Evolutionary conservation across 2,329 filamentous ascomycete species (phyloP).

Genomic region (Chaetomium sp.): DNA sequence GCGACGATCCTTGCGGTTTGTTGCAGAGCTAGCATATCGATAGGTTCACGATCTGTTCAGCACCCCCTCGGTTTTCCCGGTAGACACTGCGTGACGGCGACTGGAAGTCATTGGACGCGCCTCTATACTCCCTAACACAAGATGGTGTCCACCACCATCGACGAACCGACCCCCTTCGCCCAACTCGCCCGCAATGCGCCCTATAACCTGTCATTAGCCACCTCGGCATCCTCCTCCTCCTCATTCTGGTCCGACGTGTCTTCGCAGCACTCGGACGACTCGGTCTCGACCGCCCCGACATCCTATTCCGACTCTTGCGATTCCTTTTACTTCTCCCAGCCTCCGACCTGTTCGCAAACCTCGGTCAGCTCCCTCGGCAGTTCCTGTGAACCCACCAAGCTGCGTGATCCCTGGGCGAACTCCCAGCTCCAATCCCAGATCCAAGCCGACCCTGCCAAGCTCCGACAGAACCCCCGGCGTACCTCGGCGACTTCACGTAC

Average conservation of each 20-base stretch:
- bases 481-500: conserved; percentile 57
- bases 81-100: conserved; percentile 41
- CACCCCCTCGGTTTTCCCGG: conserved; percentile 39
- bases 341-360: conserved; percentile 40
- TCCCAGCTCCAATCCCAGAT: conserved; percentile 35
- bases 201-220: conserved; percentile 71
- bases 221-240: conserved; percentile 74
- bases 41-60: conserved; percentile 44
- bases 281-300: conserved; percentile 55
- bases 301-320: conserved; percentile 44
- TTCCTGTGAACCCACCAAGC: conserved; percentile 35
- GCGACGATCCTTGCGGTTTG: conserved; percentile 45
- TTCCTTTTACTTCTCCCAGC: conserved; percentile 43
- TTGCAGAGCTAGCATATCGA: conserved; percentile 48
- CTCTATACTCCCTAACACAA: conserved; percentile 46
- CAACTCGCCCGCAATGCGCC: conserved; percentile 55
- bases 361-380: conserved; percentile 38
- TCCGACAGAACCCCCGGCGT: conserved; percentile 66
- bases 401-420: conserved; percentile 40
- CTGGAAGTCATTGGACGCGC: conserved; percentile 39
- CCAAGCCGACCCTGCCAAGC: conserved; percentile 55
- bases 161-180: conserved; percentile 56
- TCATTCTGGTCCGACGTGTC: conserved; percentile 78
- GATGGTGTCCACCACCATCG: conserved; percentile 59
- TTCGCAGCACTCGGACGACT: conserved; percentile 70